Base-by-base conservation (phyloP, 148 eudicot species). In the Fagopyrum homotropicum region DNA sequence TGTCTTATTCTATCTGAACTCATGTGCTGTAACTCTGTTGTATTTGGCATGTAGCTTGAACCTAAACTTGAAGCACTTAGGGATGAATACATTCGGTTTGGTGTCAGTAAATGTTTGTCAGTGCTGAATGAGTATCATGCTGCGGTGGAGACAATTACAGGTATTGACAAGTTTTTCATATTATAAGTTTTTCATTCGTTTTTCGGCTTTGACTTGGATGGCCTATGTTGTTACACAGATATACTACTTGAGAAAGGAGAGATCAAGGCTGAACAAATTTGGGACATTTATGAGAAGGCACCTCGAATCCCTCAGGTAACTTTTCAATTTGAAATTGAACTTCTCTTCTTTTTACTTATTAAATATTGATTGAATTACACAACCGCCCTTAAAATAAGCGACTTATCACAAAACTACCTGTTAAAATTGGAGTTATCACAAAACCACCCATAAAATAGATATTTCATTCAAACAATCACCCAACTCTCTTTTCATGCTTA, bases 51-150 rank as follows among this genome's bases (percentile, higher is more conserved):
- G 40, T 83, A 89, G 92, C 91, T 93, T 63, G 95, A 92, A 71
- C 76, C 95, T 70, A 93, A 93, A 85, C 83, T 93, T 70, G 93
- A 91, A 86, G 97, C 98, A 72, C 90, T 93, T 22, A 82, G 94
- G 78, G 97, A 89, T 68, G 98, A 91, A 75, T 93, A 91, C 81
- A 85, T 93, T 85, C 91, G 98, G 55, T 93, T 85, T 87, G 84
- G 94, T 70, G 74, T 89, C 43, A 93, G 87, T 26, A 88, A 86
- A 85, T 89, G 94, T 82, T 80, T 83, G 29, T 83, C 94, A 29
- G 84, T 88, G 14, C 76, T 93, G 69, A 81, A 84, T 76, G 97
- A 93, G 82, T 88, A 86, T 74, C 83, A 78, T 47, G 83, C 79
- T 69, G 94, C 97, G 51, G 89, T 91, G 73, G 98, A 93, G 83